Evolutionary conservation across 2,329 filamentous ascomycete genomes (phyloP).

Genomic region (Ilyonectria mors-panacis): DNA sequence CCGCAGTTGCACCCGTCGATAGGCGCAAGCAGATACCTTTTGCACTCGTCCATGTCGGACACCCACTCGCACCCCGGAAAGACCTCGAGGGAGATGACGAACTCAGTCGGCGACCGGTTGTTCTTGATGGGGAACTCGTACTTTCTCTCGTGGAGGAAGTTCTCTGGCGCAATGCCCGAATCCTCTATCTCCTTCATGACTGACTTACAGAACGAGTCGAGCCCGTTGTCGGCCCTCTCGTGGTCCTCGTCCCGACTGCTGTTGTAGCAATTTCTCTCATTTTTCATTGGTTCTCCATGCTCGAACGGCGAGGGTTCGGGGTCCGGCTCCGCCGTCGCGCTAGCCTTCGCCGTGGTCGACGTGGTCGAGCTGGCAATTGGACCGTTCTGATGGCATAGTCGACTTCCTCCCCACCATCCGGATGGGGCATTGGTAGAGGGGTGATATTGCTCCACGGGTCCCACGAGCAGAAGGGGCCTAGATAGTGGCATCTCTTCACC

Average conservation of each 20-base stretch:
- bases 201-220: slow-evolving; percentile 29
- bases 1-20: slow-evolving; percentile 45
- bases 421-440: not conserved
- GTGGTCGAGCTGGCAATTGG: not conserved
- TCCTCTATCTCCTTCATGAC: not conserved
- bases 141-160: slow-evolving; percentile 5
- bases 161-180: not conserved
- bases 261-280: slow-evolving; percentile 37
- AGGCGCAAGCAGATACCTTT: slow-evolving; percentile 34
- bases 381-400: slow-evolving; percentile 1
- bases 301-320: slow-evolving; percentile 16
- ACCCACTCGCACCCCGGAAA: slow-evolving; percentile 31
- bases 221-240: slow-evolving; percentile 28
- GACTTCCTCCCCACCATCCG: slow-evolving; percentile 13
- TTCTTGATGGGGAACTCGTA: slow-evolving; percentile 20
- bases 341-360: not conserved
- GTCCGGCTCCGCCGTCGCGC: not conserved
- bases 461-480: not conserved
- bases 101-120: slow-evolving; percentile 12
- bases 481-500: not conserved
- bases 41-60: slow-evolving; percentile 32
- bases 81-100: slow-evolving; percentile 32
- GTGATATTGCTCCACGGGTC: not conserved
- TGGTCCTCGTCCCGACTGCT: slow-evolving; percentile 28
- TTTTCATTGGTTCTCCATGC: slow-evolving; percentile 25